Conservation (phyloP, 2,329 filamentous ascomycete species). For the Penicillium sp. region DNA sequence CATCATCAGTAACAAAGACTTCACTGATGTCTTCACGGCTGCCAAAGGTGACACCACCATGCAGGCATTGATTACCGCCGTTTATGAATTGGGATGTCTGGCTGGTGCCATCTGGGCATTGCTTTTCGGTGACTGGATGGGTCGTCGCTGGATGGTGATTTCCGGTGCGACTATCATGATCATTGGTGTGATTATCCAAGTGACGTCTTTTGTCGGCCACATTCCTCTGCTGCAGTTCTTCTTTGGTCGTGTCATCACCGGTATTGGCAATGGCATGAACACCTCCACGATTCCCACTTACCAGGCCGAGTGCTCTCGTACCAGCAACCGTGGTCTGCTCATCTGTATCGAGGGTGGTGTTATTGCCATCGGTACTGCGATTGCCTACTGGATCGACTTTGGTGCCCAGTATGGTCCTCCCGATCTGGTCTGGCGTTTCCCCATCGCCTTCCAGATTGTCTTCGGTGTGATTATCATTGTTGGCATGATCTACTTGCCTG, state of each 20-base stretch:
- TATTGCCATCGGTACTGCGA: conserved; percentile 48
- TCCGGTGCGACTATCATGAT: conserved; percentile 51
- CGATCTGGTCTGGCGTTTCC: conserved; percentile 47
- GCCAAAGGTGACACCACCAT: conserved; percentile 36
- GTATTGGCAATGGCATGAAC: conserved; percentile 53
- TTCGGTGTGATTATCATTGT: conserved; percentile 45
- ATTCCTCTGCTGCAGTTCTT: conserved; percentile 48
- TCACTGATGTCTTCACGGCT: conserved; percentile 33
- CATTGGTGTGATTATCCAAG: conserved; percentile 38
- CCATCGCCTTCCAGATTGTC: conserved; percentile 49
- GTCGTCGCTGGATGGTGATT: conserved; percentile 48
- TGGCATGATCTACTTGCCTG: conserved; percentile 42
- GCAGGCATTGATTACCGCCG: conserved; percentile 31
- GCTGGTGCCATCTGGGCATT: conserved; percentile 35
- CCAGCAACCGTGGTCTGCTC: conserved; percentile 54
- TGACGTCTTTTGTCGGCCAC: conserved; percentile 28
- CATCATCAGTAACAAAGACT: conserved; percentile 32
- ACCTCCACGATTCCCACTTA: conserved; percentile 52
- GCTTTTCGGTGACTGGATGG: conserved; percentile 33
- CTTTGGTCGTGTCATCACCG: conserved; percentile 49
- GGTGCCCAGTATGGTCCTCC: conserved; percentile 36
- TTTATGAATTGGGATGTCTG: conserved; percentile 35
- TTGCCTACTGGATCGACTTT: conserved; percentile 51
- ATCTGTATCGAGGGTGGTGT: conserved; percentile 55
- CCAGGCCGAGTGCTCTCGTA: conserved; percentile 50